phyloP scores from a whole-genome alignment of 1,284 basidiomycete species.

The Ustilago hordei region DNA sequence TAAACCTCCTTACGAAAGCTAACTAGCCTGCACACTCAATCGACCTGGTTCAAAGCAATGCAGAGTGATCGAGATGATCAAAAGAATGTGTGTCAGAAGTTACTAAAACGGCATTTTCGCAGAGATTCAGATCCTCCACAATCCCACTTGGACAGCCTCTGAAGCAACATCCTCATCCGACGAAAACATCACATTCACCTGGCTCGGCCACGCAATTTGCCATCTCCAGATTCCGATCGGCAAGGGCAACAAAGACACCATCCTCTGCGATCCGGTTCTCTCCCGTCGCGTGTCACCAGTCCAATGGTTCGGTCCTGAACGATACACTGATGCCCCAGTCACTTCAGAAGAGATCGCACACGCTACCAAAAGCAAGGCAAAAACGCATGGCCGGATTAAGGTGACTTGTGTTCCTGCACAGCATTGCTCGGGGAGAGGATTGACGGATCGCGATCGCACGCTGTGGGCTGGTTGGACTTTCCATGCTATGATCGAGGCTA shows the following conservation, averaged over 20 bases:
- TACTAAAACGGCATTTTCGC: no score
- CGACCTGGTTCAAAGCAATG: no score
- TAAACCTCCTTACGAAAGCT: conserved; percentile 22
- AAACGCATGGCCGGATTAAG: conserved; percentile 52
- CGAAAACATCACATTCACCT: conserved; percentile 50
- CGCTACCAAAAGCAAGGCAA: conserved; percentile 27
- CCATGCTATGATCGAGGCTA: conserved; percentile 58
- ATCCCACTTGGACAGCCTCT: conserved; percentile 27
- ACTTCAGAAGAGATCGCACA: conserved; percentile 43
- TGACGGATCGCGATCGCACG: conserved; percentile 48
- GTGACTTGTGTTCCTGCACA: conserved; percentile 60
- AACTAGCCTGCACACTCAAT: no score
- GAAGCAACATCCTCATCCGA: background rate
- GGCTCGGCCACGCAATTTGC: conserved; percentile 59
- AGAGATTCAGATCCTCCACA: conserved; percentile 1
- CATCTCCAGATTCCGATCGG: conserved; percentile 51
- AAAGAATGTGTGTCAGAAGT: no score
- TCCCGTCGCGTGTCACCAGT: conserved; percentile 53
- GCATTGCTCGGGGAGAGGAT: conserved; percentile 49
- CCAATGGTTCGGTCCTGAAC: conserved; percentile 54
- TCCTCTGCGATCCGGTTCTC: conserved; percentile 61
- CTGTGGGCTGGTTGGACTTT: conserved; percentile 61
- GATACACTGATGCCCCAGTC: conserved; percentile 55
- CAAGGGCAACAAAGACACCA: conserved; percentile 19
- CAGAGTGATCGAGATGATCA: no score